A percentile compares a stretch with the other conserved stretches of the same genome.
Conservation (phyloP, 208 protist genomes). For the Acanthamoeba lenticulata region DNA sequence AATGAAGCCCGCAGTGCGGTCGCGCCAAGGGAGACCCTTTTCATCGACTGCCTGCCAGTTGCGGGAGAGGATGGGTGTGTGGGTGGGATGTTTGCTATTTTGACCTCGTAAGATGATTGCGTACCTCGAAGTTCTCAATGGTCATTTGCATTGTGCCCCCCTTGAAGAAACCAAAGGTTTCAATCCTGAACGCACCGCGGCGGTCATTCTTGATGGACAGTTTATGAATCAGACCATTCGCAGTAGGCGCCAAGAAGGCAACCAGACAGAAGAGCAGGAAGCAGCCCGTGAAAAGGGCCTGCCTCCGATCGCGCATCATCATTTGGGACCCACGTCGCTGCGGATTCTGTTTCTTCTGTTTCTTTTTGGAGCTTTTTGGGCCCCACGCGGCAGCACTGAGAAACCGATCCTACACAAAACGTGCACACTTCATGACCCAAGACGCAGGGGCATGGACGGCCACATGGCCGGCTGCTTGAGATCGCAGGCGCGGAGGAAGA, state of each 20-base stretch:
- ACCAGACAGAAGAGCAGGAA: slow-evolving; percentile 5
- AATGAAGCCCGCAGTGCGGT: not conserved
- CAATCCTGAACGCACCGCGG: not conserved
- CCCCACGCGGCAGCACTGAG: too few relatives aligned
- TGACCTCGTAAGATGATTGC: not conserved
- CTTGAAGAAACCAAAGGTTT: slow-evolving; percentile 41
- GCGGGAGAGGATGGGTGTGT: not conserved
- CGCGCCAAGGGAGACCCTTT: not conserved
- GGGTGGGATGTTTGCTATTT: not conserved
- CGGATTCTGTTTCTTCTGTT: not conserved
- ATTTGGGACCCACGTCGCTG: not conserved
- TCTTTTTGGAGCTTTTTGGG: not conserved
- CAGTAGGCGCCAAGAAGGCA: not conserved
- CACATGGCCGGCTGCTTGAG: slow-evolving; percentile 4
- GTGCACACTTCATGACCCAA: not conserved
- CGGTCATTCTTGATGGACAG: slow-evolving; percentile 1
- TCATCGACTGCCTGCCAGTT: not conserved
- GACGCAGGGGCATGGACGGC: not conserved
- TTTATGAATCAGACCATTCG: not conserved
- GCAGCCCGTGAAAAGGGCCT: not conserved
- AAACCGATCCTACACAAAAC: not conserved
- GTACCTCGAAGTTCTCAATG: not conserved
- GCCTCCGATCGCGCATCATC: not conserved
- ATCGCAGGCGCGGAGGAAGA: not conserved
- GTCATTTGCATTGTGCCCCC: not conserved